Evolutionary conservation across 371 early-diverging fungal species (phyloP).

Genomic region (Mortierella sp.): DNA sequence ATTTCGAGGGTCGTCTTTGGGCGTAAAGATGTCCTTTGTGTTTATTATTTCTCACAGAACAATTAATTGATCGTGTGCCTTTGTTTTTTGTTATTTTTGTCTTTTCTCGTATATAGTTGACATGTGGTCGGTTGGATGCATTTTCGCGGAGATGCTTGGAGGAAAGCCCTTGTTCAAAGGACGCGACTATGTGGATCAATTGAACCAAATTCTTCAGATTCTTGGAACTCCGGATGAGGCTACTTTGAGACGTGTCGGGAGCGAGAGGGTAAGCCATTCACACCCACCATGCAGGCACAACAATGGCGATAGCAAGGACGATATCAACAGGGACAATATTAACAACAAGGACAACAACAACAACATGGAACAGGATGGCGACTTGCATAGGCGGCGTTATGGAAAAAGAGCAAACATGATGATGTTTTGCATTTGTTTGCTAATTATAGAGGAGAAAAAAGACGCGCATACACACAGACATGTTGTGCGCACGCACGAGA

Average conservation of each 20-base stretch:
- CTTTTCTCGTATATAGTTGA: slow-evolving; percentile 73
- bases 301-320: neutral
- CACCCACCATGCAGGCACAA: neutral
- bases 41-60: neutral
- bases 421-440: neutral
- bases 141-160: slow-evolving; percentile 96
- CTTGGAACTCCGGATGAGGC: slow-evolving; percentile 98
- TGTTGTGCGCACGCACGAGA: slow-evolving; percentile 11
- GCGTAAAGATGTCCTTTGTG: neutral
- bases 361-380: neutral
- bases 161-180: slow-evolving; percentile 94
- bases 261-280: slow-evolving; percentile 72
- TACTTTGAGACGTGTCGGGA: slow-evolving; percentile 86
- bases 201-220: slow-evolving; percentile 97
- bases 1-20: neutral
- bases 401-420: neutral
- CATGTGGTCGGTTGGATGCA: slow-evolving; percentile 99
- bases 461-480: slow-evolving; percentile 16
- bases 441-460: neutral
- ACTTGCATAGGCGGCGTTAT: neutral
- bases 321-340: neutral
- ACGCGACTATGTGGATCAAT: slow-evolving; percentile 98
- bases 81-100: slow-evolving; percentile 2
- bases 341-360: neutral
- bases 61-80: neutral